These are phyloP conservation scores for Epicoccum nigrum DNA, from an alignment of 2,329 filamentous ascomycete species.

Conservation along the genomic window DNA sequence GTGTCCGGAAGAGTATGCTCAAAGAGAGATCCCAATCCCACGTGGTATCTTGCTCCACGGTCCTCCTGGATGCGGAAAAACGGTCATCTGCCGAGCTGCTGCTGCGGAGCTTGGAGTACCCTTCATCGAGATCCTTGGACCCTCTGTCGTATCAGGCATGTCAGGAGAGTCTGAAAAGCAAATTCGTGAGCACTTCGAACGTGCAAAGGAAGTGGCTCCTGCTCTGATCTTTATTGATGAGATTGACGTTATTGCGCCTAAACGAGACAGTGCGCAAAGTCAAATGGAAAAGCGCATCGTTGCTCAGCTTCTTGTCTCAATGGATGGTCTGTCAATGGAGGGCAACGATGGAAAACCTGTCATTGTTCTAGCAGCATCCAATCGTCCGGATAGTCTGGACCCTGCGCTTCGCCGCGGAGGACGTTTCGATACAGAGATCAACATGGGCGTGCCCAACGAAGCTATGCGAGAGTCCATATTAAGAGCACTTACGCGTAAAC, in stretches of 20 bases:
- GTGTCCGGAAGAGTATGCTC: conserved; percentile 68
- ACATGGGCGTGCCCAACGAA: conserved; percentile 85
- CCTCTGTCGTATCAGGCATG: conserved; percentile 83
- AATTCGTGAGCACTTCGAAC: conserved; percentile 82
- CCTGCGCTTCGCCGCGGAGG: conserved; percentile 75
- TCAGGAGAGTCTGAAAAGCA: conserved; percentile 90
- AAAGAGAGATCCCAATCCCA: conserved; percentile 70
- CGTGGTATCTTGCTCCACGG: conserved; percentile 81
- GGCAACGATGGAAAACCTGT: conserved; percentile 78
- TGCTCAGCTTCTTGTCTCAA: conserved; percentile 80
- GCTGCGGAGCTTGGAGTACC: conserved; percentile 77
- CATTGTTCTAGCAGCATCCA: conserved; percentile 89
- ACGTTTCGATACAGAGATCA: conserved; percentile 82
- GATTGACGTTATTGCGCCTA: conserved; percentile 88
- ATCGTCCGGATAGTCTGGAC: conserved; percentile 84
- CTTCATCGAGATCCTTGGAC: conserved; percentile 81
- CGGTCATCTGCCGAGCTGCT: conserved; percentile 79
- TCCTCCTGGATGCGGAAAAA: conserved; percentile 86
- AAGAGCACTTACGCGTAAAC: conserved; percentile 70
- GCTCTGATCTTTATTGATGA: conserved; percentile 92
- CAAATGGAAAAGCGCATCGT: conserved; percentile 92
- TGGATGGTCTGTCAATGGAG: conserved; percentile 77
- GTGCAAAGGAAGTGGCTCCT: conserved; percentile 83
- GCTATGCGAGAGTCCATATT: conserved; percentile 78
- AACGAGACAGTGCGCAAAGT: conserved; percentile 79